phyloP scores from a whole-genome alignment of 176 grass and related monocot genomes.

The Paspalum vaginatum region DNA sequence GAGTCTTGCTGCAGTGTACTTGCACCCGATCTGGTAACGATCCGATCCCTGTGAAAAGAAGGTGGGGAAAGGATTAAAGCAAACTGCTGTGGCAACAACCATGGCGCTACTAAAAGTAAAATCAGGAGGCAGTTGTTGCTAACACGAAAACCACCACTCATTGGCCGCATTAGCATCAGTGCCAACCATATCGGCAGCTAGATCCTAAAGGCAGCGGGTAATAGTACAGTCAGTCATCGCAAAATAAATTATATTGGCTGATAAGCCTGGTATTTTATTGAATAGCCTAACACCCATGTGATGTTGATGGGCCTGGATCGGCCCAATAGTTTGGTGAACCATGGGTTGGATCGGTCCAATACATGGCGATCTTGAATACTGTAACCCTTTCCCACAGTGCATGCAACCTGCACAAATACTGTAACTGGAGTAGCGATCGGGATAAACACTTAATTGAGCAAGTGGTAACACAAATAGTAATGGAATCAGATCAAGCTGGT shows the following conservation, averaged over 20 bases:
- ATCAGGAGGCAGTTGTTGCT: background rate
- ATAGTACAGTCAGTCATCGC: background rate
- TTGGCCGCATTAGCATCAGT: background rate
- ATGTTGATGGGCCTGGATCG: too few species aligned
- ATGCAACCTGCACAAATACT: too few species aligned
- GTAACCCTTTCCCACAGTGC: too few species aligned
- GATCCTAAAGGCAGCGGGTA: background rate
- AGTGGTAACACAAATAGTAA: too few species aligned
- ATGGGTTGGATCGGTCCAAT: too few species aligned
- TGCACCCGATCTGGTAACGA: background rate
- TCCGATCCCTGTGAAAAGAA: background rate
- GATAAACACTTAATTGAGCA: too few species aligned
- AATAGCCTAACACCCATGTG: too few species aligned
- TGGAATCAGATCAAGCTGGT: too few species aligned
- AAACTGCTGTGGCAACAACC: background rate
- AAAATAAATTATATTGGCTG: background rate
- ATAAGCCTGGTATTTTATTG: background rate
- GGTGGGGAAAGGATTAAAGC: constrained; percentile 4
- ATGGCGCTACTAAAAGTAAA: background rate
- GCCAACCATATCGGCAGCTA: background rate
- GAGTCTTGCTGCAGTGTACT: too few species aligned
- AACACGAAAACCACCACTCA: background rate
- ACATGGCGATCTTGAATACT: too few species aligned
- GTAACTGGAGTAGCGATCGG: too few species aligned
- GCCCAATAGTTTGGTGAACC: too few species aligned